phyloP scores from a whole-genome alignment of 129 eudicot genomes.

The Ambrosia artemisiifolia region DNA sequence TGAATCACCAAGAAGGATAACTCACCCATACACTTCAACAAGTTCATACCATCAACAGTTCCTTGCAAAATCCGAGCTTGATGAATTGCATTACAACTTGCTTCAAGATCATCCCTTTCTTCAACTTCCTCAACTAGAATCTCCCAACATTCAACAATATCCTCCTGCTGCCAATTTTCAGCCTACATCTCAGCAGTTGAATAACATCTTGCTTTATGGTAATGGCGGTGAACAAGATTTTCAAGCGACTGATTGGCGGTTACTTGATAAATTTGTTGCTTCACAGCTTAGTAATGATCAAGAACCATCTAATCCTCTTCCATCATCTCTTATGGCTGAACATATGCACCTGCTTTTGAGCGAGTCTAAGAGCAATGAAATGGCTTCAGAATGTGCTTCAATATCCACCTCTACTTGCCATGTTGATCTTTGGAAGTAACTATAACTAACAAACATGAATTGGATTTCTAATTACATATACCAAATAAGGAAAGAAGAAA shows the following conservation, averaged over 20 bases:
- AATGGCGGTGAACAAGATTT: constrained; percentile 43
- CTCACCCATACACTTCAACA: constrained; percentile 45
- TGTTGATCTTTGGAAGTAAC: constrained; percentile 67
- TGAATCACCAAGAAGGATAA: constrained; percentile 46
- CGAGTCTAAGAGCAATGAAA: constrained; percentile 43
- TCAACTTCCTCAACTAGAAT: constrained; percentile 69
- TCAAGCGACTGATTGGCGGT: constrained; percentile 82
- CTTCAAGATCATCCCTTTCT: constrained; percentile 48
- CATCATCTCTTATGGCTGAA: constrained; percentile 42
- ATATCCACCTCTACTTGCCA: constrained; percentile 55
- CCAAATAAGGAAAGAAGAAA: constrained; percentile 10
- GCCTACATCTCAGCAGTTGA: constrained; percentile 33
- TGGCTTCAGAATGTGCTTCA: constrained; percentile 56
- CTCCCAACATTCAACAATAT: constrained; percentile 54
- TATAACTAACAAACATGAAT: neutral
- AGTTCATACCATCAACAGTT: constrained; percentile 41
- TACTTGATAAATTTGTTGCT: constrained; percentile 79
- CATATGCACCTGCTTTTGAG: constrained; percentile 44
- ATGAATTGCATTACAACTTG: constrained; percentile 50
- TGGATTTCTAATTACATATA: constrained; percentile 8
- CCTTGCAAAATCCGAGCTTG: constrained; percentile 53
- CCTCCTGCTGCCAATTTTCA: constrained; percentile 25
- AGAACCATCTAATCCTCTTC: constrained; percentile 24
- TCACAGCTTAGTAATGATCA: constrained; percentile 68
- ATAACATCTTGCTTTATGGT: constrained; percentile 34